Base-by-base conservation (phyloP, 495 filamentous ascomycete species). In the Poronia punctata region DNA sequence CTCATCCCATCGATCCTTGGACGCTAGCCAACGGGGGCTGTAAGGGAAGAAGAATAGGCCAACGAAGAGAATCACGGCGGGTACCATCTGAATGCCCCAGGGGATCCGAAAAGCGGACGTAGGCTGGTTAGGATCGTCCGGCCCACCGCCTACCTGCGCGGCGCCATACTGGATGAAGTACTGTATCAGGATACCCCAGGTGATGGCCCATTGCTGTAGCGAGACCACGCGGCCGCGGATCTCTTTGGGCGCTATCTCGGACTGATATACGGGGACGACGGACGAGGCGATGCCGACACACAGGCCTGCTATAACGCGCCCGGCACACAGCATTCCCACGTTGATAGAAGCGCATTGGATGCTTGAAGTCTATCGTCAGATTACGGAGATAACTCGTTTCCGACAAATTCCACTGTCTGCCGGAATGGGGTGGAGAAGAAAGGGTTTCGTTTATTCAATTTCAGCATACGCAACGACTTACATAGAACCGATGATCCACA, bases 221-320 rank as follows among this genome's bases (percentile, higher is more conserved):
- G 74, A 76, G 9, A 90, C 83, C 16, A 92, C 72, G 12, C 85
- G 74, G 22, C 86, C 86, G 41, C 86, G 78, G 49, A 85, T 86
- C 43, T 84, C 80, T 45, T 84, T 83, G 12, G 82, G 85, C 4
- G 84, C 75, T 39, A 89, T 74, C 57, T 92, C 86, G 24, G 84
- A 75, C 40, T 85, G 79, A 52, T 90, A 90, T 16, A 88, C 79
- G 4, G 86, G 86, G 22, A 85, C 82, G 34, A 86, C 67, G 11
- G 83, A 74, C 3, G 83, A 86, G 9, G 76, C 78, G 37, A 87
- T 83, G 45, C 86, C 86, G 42, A 87, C 78, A 40, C 79, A 82
- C 30, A 92, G 46, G 35, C 86, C 86, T 41, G 76, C 71, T 27
- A 89, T 66, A 31, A 85, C 74, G 48, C 86, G 78, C 6, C 85